phyloP scores from a whole-genome alignment of 1,139 yeast genomes.

The Spencermartinsiella ligniputridi region DNA sequence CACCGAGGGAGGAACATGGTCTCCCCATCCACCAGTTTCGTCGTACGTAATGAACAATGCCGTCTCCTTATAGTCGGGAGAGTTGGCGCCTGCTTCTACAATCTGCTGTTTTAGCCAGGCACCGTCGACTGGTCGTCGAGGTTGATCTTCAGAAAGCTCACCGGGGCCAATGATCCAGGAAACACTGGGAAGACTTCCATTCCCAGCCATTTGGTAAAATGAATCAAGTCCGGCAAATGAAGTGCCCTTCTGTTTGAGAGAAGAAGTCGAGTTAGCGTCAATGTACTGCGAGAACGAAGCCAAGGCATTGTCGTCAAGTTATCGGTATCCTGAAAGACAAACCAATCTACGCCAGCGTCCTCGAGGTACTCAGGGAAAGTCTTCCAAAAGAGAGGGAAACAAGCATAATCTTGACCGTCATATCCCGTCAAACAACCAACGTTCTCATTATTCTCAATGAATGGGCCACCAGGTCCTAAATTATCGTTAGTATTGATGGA shows the following conservation, averaged over 20 bases:
- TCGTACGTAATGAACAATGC: constrained; percentile 22
- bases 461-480: constrained; percentile 20
- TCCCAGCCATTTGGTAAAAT: constrained; percentile 16
- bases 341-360: constrained; percentile 21
- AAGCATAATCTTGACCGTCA: constrained; percentile 8
- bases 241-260: constrained; percentile 16
- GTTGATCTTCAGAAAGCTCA: constrained; percentile 25
- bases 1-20: constrained; percentile 22
- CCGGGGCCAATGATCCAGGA: constrained; percentile 21
- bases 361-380: constrained; percentile 23
- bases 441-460: constrained; percentile 23
- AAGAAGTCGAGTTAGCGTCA: constrained; percentile 7
- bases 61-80: constrained; percentile 20
- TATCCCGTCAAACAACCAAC: constrained; percentile 17
- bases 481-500: constrained; percentile 20
- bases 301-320: constrained; percentile 24
- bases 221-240: constrained; percentile 16
- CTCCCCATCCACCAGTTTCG: constrained; percentile 27
- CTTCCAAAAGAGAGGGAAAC: constrained; percentile 25
- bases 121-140: constrained; percentile 20
- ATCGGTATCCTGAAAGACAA: constrained; percentile 22
- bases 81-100: constrained; percentile 17
- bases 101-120: constrained; percentile 20
- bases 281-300: constrained; percentile 21
- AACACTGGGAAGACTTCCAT: constrained; percentile 24